A percentile compares a stretch with the other conserved stretches of the same genome.
These are phyloP conservation scores for Dissophora globulifera DNA, from an alignment of 192 early-diverging fungal genomes.

Conservation along the genomic window DNA sequence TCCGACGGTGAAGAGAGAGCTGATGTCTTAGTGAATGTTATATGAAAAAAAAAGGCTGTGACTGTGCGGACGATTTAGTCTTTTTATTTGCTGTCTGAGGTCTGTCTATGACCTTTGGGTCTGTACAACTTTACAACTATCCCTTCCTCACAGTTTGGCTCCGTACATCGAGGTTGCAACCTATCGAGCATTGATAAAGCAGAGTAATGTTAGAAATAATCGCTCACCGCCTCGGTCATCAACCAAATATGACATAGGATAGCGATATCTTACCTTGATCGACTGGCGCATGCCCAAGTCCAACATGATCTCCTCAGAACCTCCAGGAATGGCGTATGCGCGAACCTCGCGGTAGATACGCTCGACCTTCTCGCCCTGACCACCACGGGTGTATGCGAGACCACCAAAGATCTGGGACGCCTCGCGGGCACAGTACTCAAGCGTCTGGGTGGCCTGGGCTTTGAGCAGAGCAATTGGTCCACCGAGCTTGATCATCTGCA, in stretches of 20 bases:
- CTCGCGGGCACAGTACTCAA: slow-evolving; percentile 90
- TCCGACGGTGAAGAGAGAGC: neutral
- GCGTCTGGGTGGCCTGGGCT: slow-evolving; percentile 85
- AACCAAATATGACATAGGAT: neutral
- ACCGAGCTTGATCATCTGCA: slow-evolving; percentile 81
- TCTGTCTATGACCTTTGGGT: no score
- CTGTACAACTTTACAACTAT: neutral
- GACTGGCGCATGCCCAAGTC: slow-evolving; percentile 85
- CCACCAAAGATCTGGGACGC: slow-evolving; percentile 95
- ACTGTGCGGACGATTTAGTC: neutral
- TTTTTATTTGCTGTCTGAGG: neutral
- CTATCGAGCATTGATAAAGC: neutral
- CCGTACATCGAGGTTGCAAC: slow-evolving; percentile 42
- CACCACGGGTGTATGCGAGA: slow-evolving; percentile 81
- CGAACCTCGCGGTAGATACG: slow-evolving; percentile 88
- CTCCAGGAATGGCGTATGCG: slow-evolving; percentile 86
- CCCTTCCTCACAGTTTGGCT: slow-evolving; percentile 45
- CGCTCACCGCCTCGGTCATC: no score
- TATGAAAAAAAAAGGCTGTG: no score
- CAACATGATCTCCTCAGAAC: slow-evolving; percentile 91
- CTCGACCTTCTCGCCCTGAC: slow-evolving; percentile 81
- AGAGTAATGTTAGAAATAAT: neutral
- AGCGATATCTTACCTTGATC: slow-evolving; percentile 68
- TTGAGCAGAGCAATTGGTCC: slow-evolving; percentile 89
- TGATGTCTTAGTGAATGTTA: no score